phyloP scores from a whole-genome alignment of 441 rosid species.

The Pelargonium myrrhifolium region DNA sequence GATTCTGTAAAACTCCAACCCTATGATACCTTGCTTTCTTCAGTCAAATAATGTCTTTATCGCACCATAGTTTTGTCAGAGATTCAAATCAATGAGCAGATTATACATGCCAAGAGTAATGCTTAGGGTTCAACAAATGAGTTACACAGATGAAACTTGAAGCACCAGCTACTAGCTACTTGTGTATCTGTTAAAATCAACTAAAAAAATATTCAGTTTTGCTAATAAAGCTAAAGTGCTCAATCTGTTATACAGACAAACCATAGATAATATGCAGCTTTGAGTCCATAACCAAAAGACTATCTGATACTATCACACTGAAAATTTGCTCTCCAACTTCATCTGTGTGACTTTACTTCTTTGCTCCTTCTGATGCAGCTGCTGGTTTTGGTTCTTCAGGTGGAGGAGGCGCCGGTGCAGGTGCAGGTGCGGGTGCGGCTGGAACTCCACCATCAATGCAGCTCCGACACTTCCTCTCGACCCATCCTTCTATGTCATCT shows the following conservation, averaged over 20 bases:
- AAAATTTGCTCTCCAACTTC: background rate
- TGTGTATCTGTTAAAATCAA: background rate
- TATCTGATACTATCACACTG: background rate
- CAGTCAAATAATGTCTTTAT: too few relatives aligned
- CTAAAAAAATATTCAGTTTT: background rate
- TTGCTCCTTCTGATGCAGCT: slow-evolving; percentile 29
- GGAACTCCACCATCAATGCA: slow-evolving; percentile 81
- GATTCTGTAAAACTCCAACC: background rate
- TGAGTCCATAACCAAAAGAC: background rate
- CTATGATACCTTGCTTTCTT: background rate
- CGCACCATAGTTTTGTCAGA: background rate
- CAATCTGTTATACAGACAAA: background rate
- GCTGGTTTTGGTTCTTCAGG: slow-evolving; percentile 37
- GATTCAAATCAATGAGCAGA: background rate
- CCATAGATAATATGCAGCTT: background rate
- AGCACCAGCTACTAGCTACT: background rate
- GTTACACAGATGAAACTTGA: background rate
- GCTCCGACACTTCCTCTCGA: slow-evolving; percentile 68
- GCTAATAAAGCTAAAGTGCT: background rate
- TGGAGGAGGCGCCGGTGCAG: slow-evolving; percentile 17
- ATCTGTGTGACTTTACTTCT: slow-evolving; percentile 27
- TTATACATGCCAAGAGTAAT: too few relatives aligned
- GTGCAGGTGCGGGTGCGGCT: slow-evolving; percentile 26
- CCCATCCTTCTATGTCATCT: slow-evolving; percentile 87
- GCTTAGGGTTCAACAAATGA: too few relatives aligned